phyloP scores from a whole-genome alignment of 2,329 filamentous ascomycete species.

The Tolypocladium album region DNA sequence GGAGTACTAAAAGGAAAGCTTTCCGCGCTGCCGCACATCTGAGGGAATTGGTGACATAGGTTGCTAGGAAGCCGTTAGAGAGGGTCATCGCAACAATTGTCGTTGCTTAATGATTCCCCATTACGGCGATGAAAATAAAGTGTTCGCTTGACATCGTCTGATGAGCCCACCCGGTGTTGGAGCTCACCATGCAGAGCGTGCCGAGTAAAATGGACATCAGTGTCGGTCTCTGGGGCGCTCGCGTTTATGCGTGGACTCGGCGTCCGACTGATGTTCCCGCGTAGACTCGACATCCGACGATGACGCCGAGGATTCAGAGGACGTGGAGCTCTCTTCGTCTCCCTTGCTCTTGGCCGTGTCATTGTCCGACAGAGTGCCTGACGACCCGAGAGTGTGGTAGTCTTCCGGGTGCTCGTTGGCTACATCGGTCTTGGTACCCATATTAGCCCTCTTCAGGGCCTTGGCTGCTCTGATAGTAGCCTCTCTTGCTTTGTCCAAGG shows the following conservation, averaged over 20 bases:
- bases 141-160: neutral
- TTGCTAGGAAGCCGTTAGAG: neutral
- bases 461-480: slow-evolving; percentile 23
- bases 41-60: neutral
- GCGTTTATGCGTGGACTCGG: slow-evolving; percentile 6
- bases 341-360: slow-evolving; percentile 19
- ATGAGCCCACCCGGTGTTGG: neutral
- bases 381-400: slow-evolving; percentile 34
- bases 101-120: neutral
- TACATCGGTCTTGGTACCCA: slow-evolving; percentile 25
- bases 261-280: slow-evolving; percentile 12
- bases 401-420: slow-evolving; percentile 28
- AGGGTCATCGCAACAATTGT: neutral
- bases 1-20: neutral
- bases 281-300: slow-evolving; percentile 25
- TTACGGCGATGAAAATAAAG: neutral
- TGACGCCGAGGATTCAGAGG: slow-evolving; percentile 14
- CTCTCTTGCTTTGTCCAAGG: slow-evolving; percentile 27
- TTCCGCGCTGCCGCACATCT: neutral
- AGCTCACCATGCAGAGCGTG: neutral
- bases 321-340: slow-evolving; percentile 19
- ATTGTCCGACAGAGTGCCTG: slow-evolving; percentile 27
- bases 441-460: slow-evolving; percentile 37
- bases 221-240: neutral
- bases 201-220: neutral